phyloP scores from a whole-genome alignment of 768 basidiomycete species.

The Neoboletus magnificus region DNA sequence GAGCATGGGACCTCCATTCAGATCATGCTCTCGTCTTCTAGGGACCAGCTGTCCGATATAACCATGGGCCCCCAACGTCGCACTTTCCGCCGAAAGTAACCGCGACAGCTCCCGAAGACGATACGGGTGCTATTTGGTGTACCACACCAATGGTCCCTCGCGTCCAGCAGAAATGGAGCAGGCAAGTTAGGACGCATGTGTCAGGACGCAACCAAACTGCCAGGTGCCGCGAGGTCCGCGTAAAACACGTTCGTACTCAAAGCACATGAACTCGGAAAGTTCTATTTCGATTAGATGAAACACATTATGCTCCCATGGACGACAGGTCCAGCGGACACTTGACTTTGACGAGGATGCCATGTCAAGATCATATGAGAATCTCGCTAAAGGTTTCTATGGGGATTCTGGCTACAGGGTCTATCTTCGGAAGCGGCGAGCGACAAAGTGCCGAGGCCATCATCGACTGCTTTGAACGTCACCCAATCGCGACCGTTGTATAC shows the following conservation, averaged over 20 bases:
- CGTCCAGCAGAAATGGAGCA: neutral
- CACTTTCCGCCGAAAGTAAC: neutral
- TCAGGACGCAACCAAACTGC: neutral
- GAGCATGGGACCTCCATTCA: neutral
- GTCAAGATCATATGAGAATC: neutral
- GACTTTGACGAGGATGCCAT: neutral
- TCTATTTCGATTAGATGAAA: neutral
- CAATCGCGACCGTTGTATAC: neutral
- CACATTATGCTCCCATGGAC: neutral
- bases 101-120: neutral
- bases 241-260: constrained; percentile 10
- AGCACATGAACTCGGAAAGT: neutral
- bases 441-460: neutral
- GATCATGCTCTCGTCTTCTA: neutral
- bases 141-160: too few species aligned
- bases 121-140: too few species aligned
- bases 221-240: neutral
- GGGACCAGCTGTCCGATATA: neutral
- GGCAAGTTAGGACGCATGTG: neutral
- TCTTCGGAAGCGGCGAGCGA: neutral
- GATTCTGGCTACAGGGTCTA: neutral
- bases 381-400: neutral
- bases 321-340: neutral
- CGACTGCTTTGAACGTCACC: neutral
- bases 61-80: neutral